Base-by-base conservation (phyloP, 1,284 basidiomycete species). In the Melampsora larici-populina region DNA sequence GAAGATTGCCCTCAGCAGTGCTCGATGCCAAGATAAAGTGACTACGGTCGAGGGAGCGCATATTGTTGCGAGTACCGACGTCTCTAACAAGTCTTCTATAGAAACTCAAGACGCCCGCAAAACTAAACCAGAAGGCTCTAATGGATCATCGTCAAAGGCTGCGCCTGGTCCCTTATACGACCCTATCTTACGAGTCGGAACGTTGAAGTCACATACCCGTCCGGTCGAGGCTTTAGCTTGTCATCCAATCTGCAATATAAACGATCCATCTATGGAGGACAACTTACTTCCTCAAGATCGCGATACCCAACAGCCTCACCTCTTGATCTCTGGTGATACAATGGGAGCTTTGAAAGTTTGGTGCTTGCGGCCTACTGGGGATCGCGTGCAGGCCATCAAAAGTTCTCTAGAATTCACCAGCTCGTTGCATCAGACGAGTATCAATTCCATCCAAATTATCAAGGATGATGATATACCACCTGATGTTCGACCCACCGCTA, bases 321-420 rank as follows among this genome's bases (percentile, higher is more conserved):
- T 75, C n/a, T 64, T 75, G 29, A n/a, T 75, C 2, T 75, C 73
- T 67, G 73, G 46, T 9, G 73, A 75, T 60, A 66, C 73, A 1
- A 75, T 75, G 73, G 73, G 73, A 17, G 55, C 73, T 29, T 48
- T 75, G 21, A 75, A 75, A 75, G 51, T 75, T 24, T 75, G 73
- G 73, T 46, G 51, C 33, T 64, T 64, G 15, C 17, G 29, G 24
- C 24, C 7, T 60, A 29, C 73, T 49, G 24, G 21, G 36, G 40
- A 66, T 48, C 71, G 43, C 43, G 26, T 21, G 8, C 18, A 31
- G 26, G 17, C 63, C 36, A 67, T 24, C 40, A 36, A 65, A 73
- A 55, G 40, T 48, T 24, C 26, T 33, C 48, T 75, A 91, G 43
- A 84, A 95, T 29, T 96, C 93, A 93, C 93, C 91, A 79, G 91